These are phyloP conservation scores for Prunella vulgaris DNA, from an alignment of 257 asterid genomes.

Conservation along the genomic window DNA sequence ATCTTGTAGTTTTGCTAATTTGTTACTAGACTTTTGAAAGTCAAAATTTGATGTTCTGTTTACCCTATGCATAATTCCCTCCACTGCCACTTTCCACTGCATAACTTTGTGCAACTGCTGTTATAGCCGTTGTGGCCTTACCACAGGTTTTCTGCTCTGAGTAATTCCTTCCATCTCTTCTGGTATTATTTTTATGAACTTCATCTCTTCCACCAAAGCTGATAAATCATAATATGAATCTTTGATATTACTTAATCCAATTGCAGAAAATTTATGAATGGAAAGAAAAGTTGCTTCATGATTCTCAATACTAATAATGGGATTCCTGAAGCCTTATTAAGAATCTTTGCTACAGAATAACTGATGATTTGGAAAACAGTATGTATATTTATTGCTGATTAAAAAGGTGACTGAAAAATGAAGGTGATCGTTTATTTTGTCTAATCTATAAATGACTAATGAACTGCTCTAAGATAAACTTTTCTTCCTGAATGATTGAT, in stretches of 20 bases:
- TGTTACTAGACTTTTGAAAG: not conserved
- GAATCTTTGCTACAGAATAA: not conserved
- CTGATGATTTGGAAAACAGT: not conserved
- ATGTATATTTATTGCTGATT: not conserved
- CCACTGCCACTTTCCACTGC: not conserved
- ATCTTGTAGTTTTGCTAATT: not conserved
- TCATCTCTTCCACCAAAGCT: not conserved
- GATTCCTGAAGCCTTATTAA: not conserved
- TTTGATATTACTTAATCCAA: not conserved
- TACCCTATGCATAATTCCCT: not conserved
- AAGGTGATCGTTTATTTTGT: not conserved
- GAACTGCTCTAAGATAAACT: not conserved
- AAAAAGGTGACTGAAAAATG: not conserved
- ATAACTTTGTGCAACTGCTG: not conserved
- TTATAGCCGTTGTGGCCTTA: not conserved
- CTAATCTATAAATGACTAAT: not conserved
- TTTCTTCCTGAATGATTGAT: not conserved
- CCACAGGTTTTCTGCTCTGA: not conserved
- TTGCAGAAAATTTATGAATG: not conserved
- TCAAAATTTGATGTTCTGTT: not conserved
- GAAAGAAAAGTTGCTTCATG: not conserved
- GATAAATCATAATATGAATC: not conserved
- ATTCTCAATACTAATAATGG: not conserved
- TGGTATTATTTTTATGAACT: not conserved
- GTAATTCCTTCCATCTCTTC: not conserved